Percentiles rank a stretch among this genome's conserved stretches.
These are phyloP conservation scores for Penicillium sp. DNA, from an alignment of 2,329 filamentous ascomycete species.

Conservation along the genomic window DNA sequence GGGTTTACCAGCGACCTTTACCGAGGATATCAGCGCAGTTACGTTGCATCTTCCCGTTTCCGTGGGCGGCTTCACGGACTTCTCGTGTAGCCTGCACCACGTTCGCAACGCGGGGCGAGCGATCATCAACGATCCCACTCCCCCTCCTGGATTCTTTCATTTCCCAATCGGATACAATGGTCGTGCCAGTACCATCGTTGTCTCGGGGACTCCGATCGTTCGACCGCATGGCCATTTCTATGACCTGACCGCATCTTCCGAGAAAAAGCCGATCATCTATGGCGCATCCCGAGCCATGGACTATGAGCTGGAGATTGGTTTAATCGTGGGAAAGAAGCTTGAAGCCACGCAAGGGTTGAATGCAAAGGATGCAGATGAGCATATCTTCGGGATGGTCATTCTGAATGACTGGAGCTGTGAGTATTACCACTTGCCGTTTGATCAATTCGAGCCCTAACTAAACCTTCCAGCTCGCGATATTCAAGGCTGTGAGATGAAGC, in stretches of 20 bases:
- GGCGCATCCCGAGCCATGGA: conserved; percentile 35
- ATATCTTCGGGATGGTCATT: conserved; percentile 63
- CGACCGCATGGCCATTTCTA: conserved; percentile 46
- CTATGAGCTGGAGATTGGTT: conserved; percentile 45
- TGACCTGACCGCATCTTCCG: conserved; percentile 14
- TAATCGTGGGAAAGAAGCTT: conserved; percentile 46
- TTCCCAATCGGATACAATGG: conserved; percentile 56
- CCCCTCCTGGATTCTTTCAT: conserved; percentile 44
- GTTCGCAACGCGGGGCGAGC: conserved; percentile 27
- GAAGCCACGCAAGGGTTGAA: conserved; percentile 37
- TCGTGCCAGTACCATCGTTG: conserved; percentile 53
- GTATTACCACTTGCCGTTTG: not conserved
- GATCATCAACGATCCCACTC: conserved; percentile 24
- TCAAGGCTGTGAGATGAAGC: conserved; percentile 60
- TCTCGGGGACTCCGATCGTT: conserved; percentile 49
- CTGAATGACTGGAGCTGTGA: conserved; percentile 58
- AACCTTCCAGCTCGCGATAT: conserved; percentile 47
- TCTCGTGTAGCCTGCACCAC: conserved; percentile 37
- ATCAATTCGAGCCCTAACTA: not conserved
- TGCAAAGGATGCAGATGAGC: conserved; percentile 53
- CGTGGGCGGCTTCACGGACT: conserved; percentile 55
- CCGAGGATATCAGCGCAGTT: conserved; percentile 40
- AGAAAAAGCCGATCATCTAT: conserved; percentile 23
- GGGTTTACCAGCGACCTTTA: conserved; percentile 14
- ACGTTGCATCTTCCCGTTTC: conserved; percentile 55